Conservation (phyloP, 106 monocot species). For the Acorus gramineus region DNA sequence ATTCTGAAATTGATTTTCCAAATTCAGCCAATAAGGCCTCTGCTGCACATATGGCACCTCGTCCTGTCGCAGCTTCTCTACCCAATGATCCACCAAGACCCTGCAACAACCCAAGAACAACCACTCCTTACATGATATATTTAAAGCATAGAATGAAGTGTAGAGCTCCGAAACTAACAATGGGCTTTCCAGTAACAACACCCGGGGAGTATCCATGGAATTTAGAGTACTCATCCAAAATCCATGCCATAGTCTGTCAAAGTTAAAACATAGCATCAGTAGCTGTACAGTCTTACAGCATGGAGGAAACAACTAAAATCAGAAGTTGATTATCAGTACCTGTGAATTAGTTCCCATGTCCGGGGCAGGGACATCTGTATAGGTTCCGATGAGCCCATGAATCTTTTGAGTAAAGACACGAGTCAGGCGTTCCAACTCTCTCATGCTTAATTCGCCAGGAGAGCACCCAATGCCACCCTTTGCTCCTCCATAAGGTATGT, state of each 20-base stretch:
- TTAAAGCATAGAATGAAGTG: background rate
- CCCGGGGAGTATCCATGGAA: slow-evolving; percentile 86
- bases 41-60: slow-evolving; percentile 72
- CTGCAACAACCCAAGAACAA: slow-evolving; percentile 17
- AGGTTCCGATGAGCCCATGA: slow-evolving; percentile 78
- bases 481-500: slow-evolving; percentile 88
- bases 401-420: slow-evolving; percentile 92
- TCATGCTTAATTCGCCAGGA: slow-evolving; percentile 57
- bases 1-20: slow-evolving; percentile 63
- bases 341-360: slow-evolving; percentile 99
- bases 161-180: slow-evolving; percentile 37
- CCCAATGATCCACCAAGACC: slow-evolving; percentile 94
- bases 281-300: no score
- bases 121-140: background rate
- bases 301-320: no score
- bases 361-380: slow-evolving; percentile 85
- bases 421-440: slow-evolving; percentile 84
- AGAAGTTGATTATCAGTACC: slow-evolving; percentile 16
- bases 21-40: slow-evolving; percentile 70
- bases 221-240: slow-evolving; percentile 91
- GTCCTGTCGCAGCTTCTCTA: slow-evolving; percentile 83
- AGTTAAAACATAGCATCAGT: background rate
- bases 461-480: slow-evolving; percentile 88
- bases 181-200: slow-evolving; percentile 87
- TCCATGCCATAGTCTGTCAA: slow-evolving; percentile 91